These are phyloP conservation scores for Podospora pseudopauciseta DNA, from an alignment of 495 filamentous ascomycete species.

Conservation along the genomic window DNA sequence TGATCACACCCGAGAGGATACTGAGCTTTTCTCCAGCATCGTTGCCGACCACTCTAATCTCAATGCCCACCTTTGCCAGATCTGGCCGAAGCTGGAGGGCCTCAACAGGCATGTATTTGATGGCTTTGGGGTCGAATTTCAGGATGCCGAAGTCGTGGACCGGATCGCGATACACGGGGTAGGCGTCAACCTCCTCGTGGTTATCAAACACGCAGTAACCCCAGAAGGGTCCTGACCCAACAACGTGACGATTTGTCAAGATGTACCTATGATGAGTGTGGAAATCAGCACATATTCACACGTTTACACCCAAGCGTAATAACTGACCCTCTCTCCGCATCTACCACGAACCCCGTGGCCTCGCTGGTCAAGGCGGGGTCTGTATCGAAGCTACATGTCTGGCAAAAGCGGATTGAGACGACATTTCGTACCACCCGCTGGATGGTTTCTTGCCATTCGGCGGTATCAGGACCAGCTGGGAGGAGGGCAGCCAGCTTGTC, in stretches of 20 bases:
- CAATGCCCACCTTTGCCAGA: conserved; percentile 79
- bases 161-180: conserved; percentile 96
- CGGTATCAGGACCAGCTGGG: conserved; percentile 69
- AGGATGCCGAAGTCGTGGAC: conserved; percentile 98
- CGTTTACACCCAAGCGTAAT: conserved; percentile 12
- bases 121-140: conserved; percentile 88
- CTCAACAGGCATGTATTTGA: conserved; percentile 91
- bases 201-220: conserved; percentile 98
- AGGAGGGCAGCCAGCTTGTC: conserved; percentile 33
- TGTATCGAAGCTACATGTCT: conserved; percentile 97
- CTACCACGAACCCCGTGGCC: conserved; percentile 96
- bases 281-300: neutral
- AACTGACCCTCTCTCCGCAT: conserved; percentile 81
- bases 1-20: conserved; percentile 96
- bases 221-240: conserved; percentile 95
- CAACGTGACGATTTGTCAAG: conserved; percentile 87
- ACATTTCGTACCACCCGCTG: conserved; percentile 89
- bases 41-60: conserved; percentile 97
- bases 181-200: conserved; percentile 94
- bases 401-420: conserved; percentile 97
- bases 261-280: conserved; percentile 51
- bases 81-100: conserved; percentile 83
- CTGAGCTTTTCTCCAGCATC: conserved; percentile 98
- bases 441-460: conserved; percentile 96
- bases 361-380: conserved; percentile 90